Base-by-base conservation (phyloP, 306 rosid genomes). In the Citrullus amarus region DNA sequence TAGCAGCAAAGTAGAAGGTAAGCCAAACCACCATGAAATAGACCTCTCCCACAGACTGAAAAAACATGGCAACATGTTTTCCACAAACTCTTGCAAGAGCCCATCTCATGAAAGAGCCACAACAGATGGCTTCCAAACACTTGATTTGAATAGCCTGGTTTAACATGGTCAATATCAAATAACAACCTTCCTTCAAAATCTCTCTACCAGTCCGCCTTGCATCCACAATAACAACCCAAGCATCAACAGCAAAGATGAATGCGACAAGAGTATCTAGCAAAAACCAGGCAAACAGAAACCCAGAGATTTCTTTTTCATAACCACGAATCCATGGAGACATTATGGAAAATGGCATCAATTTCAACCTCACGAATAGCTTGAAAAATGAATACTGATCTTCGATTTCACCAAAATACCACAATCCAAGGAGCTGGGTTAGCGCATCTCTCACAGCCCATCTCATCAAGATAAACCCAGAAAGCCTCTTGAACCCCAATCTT, bases 381-480 rank as follows among this genome's bases (percentile, higher is more conserved):
- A 96, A 93, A 59, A 96, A 93, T 5, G 99, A 93, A 80, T 93
- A 93, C 82, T 96, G 99, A 78, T 96, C 99, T 78, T 93, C 96
- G 28, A 96, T 93, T 70, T 96, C 98, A 18, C 97, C 93, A 53
- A 96, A 96, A 82, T 93, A 96, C 99, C 99, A 96, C 72, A 93
- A 80, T 0, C 99, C 99, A 4, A 96, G 85, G 79, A 96, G 89
- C 90, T 96, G 99, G 50, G 99, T 96, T 77, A 96, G 80, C 6
- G 99, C 99, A 30, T 96, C 99, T 84, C 99, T 86, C 79, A 96
- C 94, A 11, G 99, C 99, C 99, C 99, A 96, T 62, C 94, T 87
- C 96, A 91, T 89, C 53, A 96, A 80, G 82, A 96, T 90, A 83
- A 96, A 93, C 50, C 98, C 98, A 13, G 98, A 90, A 36, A 96